Evolutionary conservation across 148 eudicot species (phyloP), one percentile per base, ranked within the genome.

Genomic region (Beta vulgaris): DNA sequence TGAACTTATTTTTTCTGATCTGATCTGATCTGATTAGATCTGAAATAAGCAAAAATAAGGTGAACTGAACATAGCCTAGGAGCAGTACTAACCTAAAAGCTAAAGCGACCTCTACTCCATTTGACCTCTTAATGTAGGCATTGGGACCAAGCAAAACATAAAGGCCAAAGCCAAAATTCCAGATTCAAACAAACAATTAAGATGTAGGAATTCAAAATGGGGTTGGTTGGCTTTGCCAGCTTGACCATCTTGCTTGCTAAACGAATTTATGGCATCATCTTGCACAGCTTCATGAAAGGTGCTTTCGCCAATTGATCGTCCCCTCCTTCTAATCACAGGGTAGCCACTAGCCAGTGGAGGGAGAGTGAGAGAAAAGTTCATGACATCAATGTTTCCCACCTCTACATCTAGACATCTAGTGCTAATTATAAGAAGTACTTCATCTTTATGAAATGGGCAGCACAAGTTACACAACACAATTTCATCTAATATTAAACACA

Each of bases 101-200:
- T 31, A 59, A 51, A 19, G 55, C 14, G 26, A 51, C 57, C 57
- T 51, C 25, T 21, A 51, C 57, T 28, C 7, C 35, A 59, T 29
- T 60, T 60, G 63, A 18, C 36, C n/a, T 14, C 11, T 31, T 28
- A 69, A 69, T 69, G 55, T 40, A 9, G 61, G 61, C 77, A 63
- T 74, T 32, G 77, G 77, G 71, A 74, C 71, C 69, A 74, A 44
- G 77, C 77, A 63, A n/a, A 46, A 63, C 58, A 63, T 37, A 63
- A 62, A 43, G 60, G 21, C 61, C 59, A 74, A 74, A 32, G 23
- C 15, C 25, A 63, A 21, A 23, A 28, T 11, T n/a, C n/a, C n/a
- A n/a, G 32, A 2, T 15, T 8, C 16, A 57, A 25, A 11, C 34
- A 58, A 58, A 26, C 6, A 58, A 58, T 28, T 13, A 58, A 26